Evolutionary conservation across 2,329 filamentous ascomycete species (phyloP), one percentile per base, ranked within the genome.

Genomic region (Myriosclerotinia scirpicola): DNA sequence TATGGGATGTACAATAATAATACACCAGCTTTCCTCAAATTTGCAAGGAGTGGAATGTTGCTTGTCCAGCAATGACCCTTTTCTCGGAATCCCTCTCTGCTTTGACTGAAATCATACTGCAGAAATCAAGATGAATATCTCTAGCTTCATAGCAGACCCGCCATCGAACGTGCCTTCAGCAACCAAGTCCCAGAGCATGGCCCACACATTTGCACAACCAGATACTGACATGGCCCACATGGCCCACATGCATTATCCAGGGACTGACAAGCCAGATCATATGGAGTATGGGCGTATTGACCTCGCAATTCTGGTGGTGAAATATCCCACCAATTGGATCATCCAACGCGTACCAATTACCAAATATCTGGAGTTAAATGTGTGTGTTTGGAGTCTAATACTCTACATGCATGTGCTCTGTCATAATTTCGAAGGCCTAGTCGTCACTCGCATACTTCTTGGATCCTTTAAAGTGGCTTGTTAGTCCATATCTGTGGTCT

Each of bases 381-480:
- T 66, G 26, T 62, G 56, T 38, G 14, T 66, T n/a, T 66, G 64
- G 64, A 63, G 56, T 40, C n/a, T 30, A 30, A 26, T 48, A 46
- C 58, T 62, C 20, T 40, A 56, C 2, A 61, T 66, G 40, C 64
- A 66, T 55, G 38, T 58, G 2, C 40, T 63, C 54, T 83, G 85
- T 1, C 79, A 81, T n/a, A 84, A 84, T 73, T 91, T 86, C 72
- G 77, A 80, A 0, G 83, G 86, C 1, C 83, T 87, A 0, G 81
- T 90, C 46, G 84, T 84, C 0, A 82, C 90, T 54, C 84, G 89
- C 0, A 87, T 89, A 72, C 84, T 91, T 70, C 80, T 90, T 0
- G 89, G 89, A 40, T 80, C 88, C 2, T 89, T 89, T 64, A 89
- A 91, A 74, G 81, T 86, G 0, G 85, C 87, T 0, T 87, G 90